Percentiles rank a stretch among this genome's conserved stretches.
Conservation (phyloP, 176 grass and related monocot species). For the Eleusine coracana region DNA sequence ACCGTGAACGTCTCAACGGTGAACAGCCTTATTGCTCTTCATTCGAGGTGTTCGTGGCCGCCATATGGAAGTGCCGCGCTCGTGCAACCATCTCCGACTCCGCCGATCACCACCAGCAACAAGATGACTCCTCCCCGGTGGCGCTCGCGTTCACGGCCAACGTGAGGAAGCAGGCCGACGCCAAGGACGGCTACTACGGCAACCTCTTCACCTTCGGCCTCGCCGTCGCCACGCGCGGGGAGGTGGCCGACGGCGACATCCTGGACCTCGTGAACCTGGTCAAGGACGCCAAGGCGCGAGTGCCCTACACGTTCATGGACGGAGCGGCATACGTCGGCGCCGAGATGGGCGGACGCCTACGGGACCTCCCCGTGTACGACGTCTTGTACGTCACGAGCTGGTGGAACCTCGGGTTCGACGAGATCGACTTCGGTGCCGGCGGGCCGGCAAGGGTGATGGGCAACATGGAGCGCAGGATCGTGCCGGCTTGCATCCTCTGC, state of each 20-base stretch:
- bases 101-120: too few relatives aligned
- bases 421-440: conserved; percentile 1
- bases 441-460: conserved; percentile 14
- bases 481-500: conserved; percentile 24
- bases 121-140: neutral
- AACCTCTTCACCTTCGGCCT: conserved; percentile 26
- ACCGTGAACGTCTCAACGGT: neutral
- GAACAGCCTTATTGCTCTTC: neutral
- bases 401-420: conserved; percentile 23
- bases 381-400: conserved; percentile 22
- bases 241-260: conserved; percentile 26
- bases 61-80: conserved; percentile 14
- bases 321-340: neutral
- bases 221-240: neutral
- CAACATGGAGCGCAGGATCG: neutral
- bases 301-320: neutral
- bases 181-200: conserved; percentile 14
- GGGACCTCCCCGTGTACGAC: neutral
- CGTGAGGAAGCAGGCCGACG: conserved; percentile 18
- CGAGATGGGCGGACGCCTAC: neutral
- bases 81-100: neutral
- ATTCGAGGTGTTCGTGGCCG: conserved; percentile 16
- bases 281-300: conserved; percentile 8
- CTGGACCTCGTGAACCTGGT: conserved; percentile 1
- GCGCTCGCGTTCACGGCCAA: neutral